Conservation (phyloP, 2,329 filamentous ascomycete genomes). For the Magnaporthiopsis incrustans region DNA sequence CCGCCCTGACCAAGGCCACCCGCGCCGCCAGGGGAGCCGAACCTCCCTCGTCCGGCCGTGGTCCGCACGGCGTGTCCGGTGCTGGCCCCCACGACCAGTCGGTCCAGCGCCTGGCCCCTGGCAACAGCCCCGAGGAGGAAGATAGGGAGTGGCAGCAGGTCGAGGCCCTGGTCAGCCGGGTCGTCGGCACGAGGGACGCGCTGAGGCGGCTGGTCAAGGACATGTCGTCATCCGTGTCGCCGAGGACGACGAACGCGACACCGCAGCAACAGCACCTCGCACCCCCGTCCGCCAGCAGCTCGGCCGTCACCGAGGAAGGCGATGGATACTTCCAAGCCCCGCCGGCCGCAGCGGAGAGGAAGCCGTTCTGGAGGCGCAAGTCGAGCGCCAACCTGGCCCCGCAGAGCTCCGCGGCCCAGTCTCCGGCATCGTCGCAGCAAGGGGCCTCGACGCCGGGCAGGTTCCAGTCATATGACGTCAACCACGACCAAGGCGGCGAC, state of each 20-base stretch:
- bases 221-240: slow-evolving; percentile 31
- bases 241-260: too few species aligned
- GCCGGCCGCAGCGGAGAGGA: slow-evolving; percentile 43
- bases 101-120: slow-evolving; percentile 13
- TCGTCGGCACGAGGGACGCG: slow-evolving; percentile 83
- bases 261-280: slow-evolving; percentile 17
- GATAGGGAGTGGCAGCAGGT: slow-evolving; percentile 82
- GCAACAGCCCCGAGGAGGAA: slow-evolving; percentile 43
- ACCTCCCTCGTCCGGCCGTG: slow-evolving; percentile 5
- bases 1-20: slow-evolving; percentile 75
- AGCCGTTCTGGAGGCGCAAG: slow-evolving; percentile 90
- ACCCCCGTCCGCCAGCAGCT: slow-evolving; percentile 26
- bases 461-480: slow-evolving; percentile 26
- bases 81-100: neutral
- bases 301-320: slow-evolving; percentile 35
- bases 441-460: slow-evolving; percentile 32
- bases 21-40: slow-evolving; percentile 52
- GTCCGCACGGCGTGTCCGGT: neutral
- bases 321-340: slow-evolving; percentile 44
- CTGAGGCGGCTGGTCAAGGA: slow-evolving; percentile 80
- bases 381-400: slow-evolving; percentile 46
- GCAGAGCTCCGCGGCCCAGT: slow-evolving; percentile 25
- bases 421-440: slow-evolving; percentile 29
- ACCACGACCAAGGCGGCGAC: slow-evolving; percentile 48
- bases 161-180: slow-evolving; percentile 74